These are phyloP conservation scores for Aschersonia sp. DNA, from an alignment of 2,329 filamentous ascomycete species.

Conservation along the genomic window DNA sequence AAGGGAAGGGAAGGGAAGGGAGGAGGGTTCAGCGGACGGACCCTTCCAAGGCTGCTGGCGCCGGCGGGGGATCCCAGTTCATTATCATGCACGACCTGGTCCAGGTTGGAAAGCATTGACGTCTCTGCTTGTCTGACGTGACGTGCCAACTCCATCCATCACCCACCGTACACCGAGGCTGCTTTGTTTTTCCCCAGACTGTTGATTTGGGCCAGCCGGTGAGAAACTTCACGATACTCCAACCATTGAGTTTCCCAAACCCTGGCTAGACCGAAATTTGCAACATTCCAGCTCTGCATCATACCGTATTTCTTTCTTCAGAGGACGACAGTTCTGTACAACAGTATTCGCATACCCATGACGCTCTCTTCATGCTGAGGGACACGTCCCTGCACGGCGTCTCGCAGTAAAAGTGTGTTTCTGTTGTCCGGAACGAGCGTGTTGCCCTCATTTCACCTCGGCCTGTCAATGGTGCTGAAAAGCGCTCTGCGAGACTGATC, in stretches of 20 bases:
- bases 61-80: neutral
- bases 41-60: neutral
- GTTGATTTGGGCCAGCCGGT: no score
- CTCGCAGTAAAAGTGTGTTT: slow-evolving; percentile 1
- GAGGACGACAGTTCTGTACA: no score
- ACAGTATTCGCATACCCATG: neutral
- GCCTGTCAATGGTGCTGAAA: no score
- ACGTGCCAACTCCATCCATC: neutral
- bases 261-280: no score
- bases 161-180: no score
- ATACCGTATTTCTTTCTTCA: no score
- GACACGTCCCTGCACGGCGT: slow-evolving; percentile 2
- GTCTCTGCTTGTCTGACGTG: neutral
- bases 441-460: no score
- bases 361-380: neutral
- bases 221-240: no score
- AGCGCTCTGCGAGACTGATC: no score
- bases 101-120: neutral
- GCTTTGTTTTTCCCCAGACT: no score
- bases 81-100: neutral
- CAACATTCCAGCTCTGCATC: no score
- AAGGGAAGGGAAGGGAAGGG: neutral
- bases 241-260: no score
- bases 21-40: neutral
- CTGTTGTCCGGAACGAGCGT: neutral